Evolutionary conservation across 2,329 filamentous ascomycete species (phyloP), one percentile per base, ranked within the genome.

Genomic region (Biscogniauxia sp.): DNA sequence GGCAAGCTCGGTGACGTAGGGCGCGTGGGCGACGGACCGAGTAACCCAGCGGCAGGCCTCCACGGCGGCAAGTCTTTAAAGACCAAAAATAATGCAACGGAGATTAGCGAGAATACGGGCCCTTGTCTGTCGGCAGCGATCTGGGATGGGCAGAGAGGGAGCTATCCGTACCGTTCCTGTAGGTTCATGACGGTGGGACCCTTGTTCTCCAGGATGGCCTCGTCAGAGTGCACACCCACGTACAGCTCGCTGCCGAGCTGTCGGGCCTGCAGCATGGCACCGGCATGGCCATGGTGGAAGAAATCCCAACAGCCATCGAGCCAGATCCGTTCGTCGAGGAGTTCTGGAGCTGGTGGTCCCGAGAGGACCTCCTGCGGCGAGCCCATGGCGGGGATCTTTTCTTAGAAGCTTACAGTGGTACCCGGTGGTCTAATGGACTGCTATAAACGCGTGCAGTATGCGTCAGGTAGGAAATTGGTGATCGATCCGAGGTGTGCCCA

Each of bases 301-400:
- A 99, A 99, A 80, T 99, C 95, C 80, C 97, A 99, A 82, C 95
- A 99, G 64, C 95, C 95, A 75, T 99, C 95, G 25, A 99, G 91
- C 96, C 96, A 99, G 71, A 99, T 91, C 67, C 94, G 88, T 70
- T 91, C 87, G 26, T 87, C 84, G 37, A 84, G 77, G 8, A 87
- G 77, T 74, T 84, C 80, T 41, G 82, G 79, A 57, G 82, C 83
- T 53, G 83, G 78, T 52, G 68, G 67, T 20, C 69, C 69, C 5
- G 69, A 68, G 37, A 68, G 59, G 57, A 69, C 66, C 56, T 69
- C 66, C 61, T 70, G 61, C 60, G 68, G 67, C 25, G 67, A 67
- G 58, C 61, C 66, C 68, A 69, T 70, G 13, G 20, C 60, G 54
- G 23, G 20, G 20, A 23, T 15, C n/a, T 13, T 11, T 37, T 57